phyloP scores from a whole-genome alignment of 2,329 filamentous ascomycete genomes.

The Cordyceps fumosorosea region DNA sequence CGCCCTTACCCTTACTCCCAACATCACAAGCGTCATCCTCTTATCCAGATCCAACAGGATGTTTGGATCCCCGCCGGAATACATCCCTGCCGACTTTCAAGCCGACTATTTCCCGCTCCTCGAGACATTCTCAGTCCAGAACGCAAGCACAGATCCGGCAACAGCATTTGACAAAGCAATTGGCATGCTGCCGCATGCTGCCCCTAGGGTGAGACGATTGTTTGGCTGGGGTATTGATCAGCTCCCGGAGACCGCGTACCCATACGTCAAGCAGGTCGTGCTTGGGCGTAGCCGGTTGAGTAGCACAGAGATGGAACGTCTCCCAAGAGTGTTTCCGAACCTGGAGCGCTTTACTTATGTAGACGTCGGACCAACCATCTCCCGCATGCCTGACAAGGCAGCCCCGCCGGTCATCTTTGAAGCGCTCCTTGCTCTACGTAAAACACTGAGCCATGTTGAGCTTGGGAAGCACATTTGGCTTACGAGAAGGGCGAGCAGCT shows the following conservation, averaged over 20 bases:
- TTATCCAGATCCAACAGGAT: too few relatives aligned
- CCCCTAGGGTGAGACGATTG: not conserved
- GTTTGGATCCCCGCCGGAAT: not conserved
- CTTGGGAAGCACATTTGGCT: not conserved
- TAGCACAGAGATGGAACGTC: not conserved
- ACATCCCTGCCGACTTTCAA: not conserved
- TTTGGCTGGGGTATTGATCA: not conserved
- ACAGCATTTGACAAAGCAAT: not conserved
- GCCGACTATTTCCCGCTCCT: not conserved
- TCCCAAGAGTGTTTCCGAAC: not conserved
- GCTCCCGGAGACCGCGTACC: not conserved
- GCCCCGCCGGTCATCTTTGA: not conserved
- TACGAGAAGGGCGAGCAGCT: not conserved
- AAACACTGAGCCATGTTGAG: not conserved
- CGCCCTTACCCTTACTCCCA: not conserved
- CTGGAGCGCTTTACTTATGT: not conserved
- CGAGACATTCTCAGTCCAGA: not conserved
- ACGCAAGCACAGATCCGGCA: too few relatives aligned
- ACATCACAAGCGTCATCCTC: slow-evolving; percentile 1
- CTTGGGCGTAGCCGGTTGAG: not conserved
- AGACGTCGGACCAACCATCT: not conserved
- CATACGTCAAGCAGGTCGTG: not conserved
- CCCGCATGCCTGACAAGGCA: too few relatives aligned
- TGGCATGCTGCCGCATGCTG: not conserved
- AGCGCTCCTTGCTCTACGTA: not conserved